These are phyloP conservation scores for Aschersonia sp. DNA, from an alignment of 2,329 filamentous ascomycete species.

Conservation along the genomic window DNA sequence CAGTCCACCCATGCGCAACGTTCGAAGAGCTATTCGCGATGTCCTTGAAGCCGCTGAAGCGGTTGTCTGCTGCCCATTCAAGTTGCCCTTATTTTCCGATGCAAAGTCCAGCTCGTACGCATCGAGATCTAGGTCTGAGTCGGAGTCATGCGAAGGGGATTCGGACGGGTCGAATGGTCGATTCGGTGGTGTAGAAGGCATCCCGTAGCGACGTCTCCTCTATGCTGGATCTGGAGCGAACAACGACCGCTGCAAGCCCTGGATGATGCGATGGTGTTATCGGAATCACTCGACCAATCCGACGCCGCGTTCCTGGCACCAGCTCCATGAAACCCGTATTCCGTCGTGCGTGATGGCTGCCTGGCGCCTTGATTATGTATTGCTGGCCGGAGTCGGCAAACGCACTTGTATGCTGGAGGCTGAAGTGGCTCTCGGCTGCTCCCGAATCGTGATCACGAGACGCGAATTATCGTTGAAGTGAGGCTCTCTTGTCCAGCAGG, in stretches of 20 bases:
- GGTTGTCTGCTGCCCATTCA: conserved; percentile 1
- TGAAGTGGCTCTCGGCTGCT: not conserved
- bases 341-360: not conserved
- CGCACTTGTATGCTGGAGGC: not conserved
- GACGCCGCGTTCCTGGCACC: not conserved
- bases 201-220: conserved; percentile 23
- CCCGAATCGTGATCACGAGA: too few relatives aligned
- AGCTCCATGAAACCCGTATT: not conserved
- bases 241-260: conserved; percentile 2
- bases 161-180: conserved; percentile 47
- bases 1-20: conserved; percentile 50
- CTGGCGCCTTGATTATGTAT: conserved; percentile 3
- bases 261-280: conserved; percentile 5
- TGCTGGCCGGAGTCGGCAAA: not conserved
- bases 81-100: conserved; percentile 18
- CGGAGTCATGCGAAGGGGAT: conserved; percentile 52
- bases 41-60: conserved; percentile 32
- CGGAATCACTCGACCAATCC: conserved; percentile 1
- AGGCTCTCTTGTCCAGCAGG: too few relatives aligned
- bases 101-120: conserved; percentile 66
- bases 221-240: too few relatives aligned
- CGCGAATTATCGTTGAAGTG: too few relatives aligned
- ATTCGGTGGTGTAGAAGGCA: conserved; percentile 40
- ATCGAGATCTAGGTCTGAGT: conserved; percentile 60
- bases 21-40: conserved; percentile 55